Conservation (phyloP, 345 rosid species). For the Ricinus communis region DNA sequence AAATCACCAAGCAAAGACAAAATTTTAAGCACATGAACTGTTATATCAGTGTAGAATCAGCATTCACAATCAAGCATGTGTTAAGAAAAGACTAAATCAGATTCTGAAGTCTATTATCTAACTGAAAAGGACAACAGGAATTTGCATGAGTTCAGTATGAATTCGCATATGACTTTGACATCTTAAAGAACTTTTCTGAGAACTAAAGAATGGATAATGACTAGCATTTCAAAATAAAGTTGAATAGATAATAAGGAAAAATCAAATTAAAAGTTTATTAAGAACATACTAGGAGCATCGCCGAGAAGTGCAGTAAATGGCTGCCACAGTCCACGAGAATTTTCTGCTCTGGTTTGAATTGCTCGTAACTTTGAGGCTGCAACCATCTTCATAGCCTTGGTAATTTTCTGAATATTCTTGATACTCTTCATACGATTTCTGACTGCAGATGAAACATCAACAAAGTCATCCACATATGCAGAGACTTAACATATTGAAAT, state of each 20-base stretch:
- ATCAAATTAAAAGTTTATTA: neutral
- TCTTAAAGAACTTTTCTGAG: neutral
- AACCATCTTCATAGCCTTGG: constrained; percentile 99
- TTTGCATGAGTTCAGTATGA: neutral
- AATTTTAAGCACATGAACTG: neutral
- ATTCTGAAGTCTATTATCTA: neutral
- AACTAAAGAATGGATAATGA: neutral
- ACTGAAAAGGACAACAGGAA: neutral
- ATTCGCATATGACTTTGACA: neutral
- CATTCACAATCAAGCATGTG: neutral
- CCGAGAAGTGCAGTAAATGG: constrained; percentile 82
- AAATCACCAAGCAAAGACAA: neutral
- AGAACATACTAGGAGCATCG: constrained; percentile 57
- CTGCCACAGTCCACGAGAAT: constrained; percentile 99
- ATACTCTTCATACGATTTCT: constrained; percentile 99
- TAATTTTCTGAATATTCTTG: constrained; percentile 92
- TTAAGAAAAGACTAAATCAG: neutral
- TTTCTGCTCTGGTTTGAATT: constrained; percentile 79
- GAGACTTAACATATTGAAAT: neutral
- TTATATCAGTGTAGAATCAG: neutral
- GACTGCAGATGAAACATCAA: constrained; percentile 49
- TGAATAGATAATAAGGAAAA: neutral
- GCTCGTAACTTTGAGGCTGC: constrained; percentile 97
- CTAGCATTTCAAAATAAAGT: neutral
- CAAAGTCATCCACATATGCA: constrained; percentile 8